Evolutionary conservation across 257 asterid species (phyloP).

Genomic region (Paulownia fortunei): DNA sequence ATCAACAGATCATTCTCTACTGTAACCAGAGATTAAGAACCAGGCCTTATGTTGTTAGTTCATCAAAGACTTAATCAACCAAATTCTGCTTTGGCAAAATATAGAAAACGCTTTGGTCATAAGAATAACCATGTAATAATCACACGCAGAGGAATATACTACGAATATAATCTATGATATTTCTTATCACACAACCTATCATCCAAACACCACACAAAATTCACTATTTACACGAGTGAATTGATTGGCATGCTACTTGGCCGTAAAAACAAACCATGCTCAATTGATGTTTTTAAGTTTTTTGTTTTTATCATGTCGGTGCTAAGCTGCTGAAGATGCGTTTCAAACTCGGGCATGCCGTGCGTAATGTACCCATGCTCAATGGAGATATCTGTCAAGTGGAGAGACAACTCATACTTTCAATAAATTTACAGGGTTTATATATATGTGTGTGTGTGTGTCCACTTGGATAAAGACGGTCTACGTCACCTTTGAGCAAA

Average conservation of each 20-base stretch:
- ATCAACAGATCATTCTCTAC: neutral
- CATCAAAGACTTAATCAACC: too few species aligned
- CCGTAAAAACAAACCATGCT: conserved; percentile 21
- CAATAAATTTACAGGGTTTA: neutral
- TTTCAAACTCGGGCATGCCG: conserved; percentile 82
- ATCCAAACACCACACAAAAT: conserved; percentile 20
- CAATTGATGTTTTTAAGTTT: neutral
- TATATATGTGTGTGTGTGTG: neutral
- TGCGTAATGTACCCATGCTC: conserved; percentile 72
- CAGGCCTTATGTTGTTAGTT: too few species aligned
- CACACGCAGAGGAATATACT: neutral
- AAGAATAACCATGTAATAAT: neutral
- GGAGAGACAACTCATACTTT: neutral
- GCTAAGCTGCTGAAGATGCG: conserved; percentile 84
- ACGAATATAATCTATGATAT: neutral
- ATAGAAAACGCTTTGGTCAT: neutral
- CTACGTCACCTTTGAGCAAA: conserved; percentile 76
- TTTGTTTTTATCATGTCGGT: conserved; percentile 41
- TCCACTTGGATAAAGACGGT: neutral
- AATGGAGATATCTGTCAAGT: conserved; percentile 64
- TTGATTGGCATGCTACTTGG: neutral
- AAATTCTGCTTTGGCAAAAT: conserved; percentile 12
- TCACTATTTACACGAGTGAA: conserved; percentile 28
- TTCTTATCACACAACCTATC: neutral
- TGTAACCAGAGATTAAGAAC: neutral